These are phyloP conservation scores for Cantharellus anzutake DNA, from an alignment of 768 basidiomycete genomes.

Conservation along the genomic window DNA sequence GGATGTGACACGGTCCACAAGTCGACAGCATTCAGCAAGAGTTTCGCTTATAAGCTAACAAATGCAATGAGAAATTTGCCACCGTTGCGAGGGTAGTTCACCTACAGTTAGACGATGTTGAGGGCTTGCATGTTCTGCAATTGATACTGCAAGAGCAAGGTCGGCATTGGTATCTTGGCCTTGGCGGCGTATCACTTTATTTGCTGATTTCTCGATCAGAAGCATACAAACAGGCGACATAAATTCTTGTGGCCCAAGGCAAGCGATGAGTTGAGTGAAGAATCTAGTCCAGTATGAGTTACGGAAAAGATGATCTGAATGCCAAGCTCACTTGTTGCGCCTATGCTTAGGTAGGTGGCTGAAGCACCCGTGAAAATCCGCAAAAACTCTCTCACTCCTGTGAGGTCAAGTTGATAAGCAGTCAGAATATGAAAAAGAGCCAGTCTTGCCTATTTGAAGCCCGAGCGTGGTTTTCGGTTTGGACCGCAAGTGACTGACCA, in stretches of 20 bases:
- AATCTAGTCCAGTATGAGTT: conserved; percentile 31
- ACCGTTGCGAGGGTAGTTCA: not conserved
- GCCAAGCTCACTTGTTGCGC: conserved; percentile 46
- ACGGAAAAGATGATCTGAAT: not conserved
- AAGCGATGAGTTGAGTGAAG: conserved; percentile 70
- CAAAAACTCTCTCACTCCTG: conserved; percentile 55
- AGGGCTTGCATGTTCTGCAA: too few relatives aligned
- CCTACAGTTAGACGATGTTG: too few relatives aligned
- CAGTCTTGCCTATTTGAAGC: conserved; percentile 32
- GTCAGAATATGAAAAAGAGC: too few relatives aligned
- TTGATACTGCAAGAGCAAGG: conserved; percentile 37
- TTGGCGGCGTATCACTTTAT: conserved; percentile 44
- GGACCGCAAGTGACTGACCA: conserved; percentile 59
- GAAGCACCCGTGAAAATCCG: conserved; percentile 88
- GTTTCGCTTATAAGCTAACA: conserved; percentile 41
- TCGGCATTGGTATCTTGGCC: conserved; percentile 34
- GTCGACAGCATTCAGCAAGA: conserved; percentile 43
- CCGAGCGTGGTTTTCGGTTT: conserved; percentile 31
- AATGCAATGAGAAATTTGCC: not conserved
- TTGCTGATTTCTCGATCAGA: conserved; percentile 58
- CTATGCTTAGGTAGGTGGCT: conserved; percentile 86
- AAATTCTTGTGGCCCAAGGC: conserved; percentile 65
- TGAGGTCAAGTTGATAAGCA: not conserved
- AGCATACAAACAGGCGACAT: conserved; percentile 69
- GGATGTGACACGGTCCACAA: conserved; percentile 20